Conservation (phyloP, 169 alveolate species). For the Eimeria maxima region DNA sequence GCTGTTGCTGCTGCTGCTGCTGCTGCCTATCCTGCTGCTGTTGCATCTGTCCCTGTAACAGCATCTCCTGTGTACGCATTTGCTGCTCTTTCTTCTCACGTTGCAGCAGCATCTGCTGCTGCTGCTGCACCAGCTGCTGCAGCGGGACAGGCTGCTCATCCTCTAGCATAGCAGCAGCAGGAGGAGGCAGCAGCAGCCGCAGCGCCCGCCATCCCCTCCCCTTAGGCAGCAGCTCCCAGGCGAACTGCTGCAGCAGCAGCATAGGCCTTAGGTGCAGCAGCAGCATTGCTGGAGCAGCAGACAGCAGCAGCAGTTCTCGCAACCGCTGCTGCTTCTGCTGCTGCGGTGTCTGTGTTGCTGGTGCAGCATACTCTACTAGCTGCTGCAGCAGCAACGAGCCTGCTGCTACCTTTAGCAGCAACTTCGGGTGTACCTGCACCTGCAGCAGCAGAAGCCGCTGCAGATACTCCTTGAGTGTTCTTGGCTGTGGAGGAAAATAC, state of each 20-base stretch:
- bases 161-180: too few relatives aligned
- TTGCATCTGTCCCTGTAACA: too few relatives aligned
- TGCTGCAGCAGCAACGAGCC: slow-evolving; percentile 29
- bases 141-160: too few relatives aligned
- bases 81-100: neutral
- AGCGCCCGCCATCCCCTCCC: slow-evolving; percentile 26
- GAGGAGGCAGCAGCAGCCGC: neutral
- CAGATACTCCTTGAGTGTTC: neutral
- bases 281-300: slow-evolving; percentile 16
- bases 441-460: slow-evolving; percentile 2
- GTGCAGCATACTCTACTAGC: slow-evolving; percentile 3
- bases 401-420: neutral
- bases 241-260: neutral
- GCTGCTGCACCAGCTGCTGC: neutral
- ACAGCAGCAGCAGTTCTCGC: neutral
- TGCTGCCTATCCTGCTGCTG: neutral
- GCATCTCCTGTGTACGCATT: neutral
- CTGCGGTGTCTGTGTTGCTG: neutral
- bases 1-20: neutral
- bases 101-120: neutral
- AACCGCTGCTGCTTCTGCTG: neutral
- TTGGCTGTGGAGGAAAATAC: neutral
- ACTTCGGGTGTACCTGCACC: slow-evolving; percentile 32
- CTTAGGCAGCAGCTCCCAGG: neutral
- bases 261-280: neutral